These are phyloP conservation scores for Rhizopogon salebrosus DNA, from an alignment of 768 basidiomycete genomes.

Conservation along the genomic window DNA sequence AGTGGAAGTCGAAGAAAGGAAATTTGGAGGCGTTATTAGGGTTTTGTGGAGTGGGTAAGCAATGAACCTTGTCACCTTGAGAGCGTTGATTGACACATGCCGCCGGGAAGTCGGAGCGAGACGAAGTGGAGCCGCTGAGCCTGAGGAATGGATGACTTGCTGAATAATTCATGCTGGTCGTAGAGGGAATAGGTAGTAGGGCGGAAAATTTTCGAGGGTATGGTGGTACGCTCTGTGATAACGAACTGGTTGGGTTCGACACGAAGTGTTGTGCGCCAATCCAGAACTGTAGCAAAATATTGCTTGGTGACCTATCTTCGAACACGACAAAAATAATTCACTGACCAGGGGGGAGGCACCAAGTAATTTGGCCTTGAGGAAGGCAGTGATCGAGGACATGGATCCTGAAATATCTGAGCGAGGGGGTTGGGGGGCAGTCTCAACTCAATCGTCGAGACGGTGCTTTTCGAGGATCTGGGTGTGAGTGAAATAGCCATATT, in stretches of 20 bases:
- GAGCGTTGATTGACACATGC: not conserved
- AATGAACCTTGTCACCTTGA: conserved; percentile 2
- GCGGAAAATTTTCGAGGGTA: not conserved
- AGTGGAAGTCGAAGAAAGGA: not conserved
- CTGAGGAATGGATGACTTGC: not conserved
- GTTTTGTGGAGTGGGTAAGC: conserved; percentile 8
- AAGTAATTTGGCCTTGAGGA: conserved; percentile 9
- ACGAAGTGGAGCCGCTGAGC: not conserved
- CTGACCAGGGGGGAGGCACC: conserved; percentile 4
- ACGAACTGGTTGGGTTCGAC: not conserved
- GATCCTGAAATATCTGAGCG: conserved; percentile 23
- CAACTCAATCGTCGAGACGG: conserved; percentile 22
- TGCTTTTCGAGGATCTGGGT: conserved; percentile 24
- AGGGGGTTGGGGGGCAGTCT: conserved; percentile 5
- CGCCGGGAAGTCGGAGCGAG: conserved; percentile 13
- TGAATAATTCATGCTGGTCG: not conserved
- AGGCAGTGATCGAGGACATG: conserved; percentile 5
- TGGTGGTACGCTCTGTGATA: not conserved
- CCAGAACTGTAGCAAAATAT: not conserved
- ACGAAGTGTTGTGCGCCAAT: conserved; percentile 11
- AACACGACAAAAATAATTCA: conserved; percentile 20
- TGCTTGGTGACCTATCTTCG: conserved; percentile 3
- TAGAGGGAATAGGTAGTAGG: not conserved
- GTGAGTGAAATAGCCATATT: conserved; percentile 12
- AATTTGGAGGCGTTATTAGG: not conserved